Evolutionary conservation across 768 basidiomycete species (phyloP).

Genomic region (Suillus sp.): DNA sequence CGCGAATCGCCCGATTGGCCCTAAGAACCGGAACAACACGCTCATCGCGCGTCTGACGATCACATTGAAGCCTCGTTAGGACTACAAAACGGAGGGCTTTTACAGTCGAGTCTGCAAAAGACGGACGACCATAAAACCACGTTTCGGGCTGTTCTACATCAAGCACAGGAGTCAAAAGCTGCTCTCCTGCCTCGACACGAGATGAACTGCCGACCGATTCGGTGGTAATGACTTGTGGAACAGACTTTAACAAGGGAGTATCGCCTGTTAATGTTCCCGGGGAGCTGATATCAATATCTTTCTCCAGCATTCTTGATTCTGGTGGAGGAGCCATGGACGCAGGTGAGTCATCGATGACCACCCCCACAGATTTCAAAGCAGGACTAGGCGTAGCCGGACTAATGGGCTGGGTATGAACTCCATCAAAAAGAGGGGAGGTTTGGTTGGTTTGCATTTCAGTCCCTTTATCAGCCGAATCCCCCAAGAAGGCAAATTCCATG

Average conservation of each 20-base stretch:
- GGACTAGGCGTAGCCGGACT: background rate
- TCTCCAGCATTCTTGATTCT: constrained; percentile 19
- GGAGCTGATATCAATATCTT: constrained; percentile 18
- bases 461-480: background rate
- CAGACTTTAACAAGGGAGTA: constrained; percentile 13
- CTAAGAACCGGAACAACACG: constrained; percentile 63
- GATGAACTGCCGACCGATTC: constrained; percentile 19
- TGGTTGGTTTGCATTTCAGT: constrained; percentile 2
- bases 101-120: constrained; percentile 41
- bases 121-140: constrained; percentile 4
- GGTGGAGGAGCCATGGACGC: constrained; percentile 19
- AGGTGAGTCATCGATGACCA: constrained; percentile 1
- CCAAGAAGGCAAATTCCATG: constrained; percentile 1
- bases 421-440: background rate
- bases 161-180: constrained; percentile 3
- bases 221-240: constrained; percentile 14
- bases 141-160: constrained; percentile 8
- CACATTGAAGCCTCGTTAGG: constrained; percentile 59
- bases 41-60: constrained; percentile 63
- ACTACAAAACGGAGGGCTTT: constrained; percentile 68
- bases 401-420: constrained; percentile 2
- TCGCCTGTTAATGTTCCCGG: constrained; percentile 2
- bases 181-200: constrained; percentile 26
- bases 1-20: constrained; percentile 54
- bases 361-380: constrained; percentile 1